Base-by-base conservation (phyloP, 805 yeast species). In the Debaryomyces maramus region DNA sequence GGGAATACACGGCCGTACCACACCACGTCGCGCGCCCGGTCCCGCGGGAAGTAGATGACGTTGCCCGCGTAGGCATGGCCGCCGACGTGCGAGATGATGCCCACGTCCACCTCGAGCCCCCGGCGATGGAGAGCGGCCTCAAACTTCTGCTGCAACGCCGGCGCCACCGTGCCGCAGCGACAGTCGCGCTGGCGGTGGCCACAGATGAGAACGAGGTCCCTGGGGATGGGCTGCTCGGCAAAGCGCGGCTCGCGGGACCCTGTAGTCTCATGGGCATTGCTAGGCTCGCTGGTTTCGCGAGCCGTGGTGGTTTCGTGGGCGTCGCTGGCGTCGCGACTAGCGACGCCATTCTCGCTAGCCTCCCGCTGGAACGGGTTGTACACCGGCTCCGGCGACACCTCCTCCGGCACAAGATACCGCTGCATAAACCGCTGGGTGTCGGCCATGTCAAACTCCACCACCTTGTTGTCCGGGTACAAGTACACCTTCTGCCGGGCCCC, bases 11-110 rank as follows among this genome's bases (percentile, higher is more conserved):
- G 67, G 0, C 95, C 93, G 55, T 86, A 87, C 95, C 95, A 87
- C 2, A 82, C 59, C 11, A 69, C 58, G 33, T 68, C 67, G 1
- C 78, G 75, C 22, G 62, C 55, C 8, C 56, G 58, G 34, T 68
- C 67, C 19, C 40, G 44, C 4, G 61, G 60, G 46, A 81, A 80
- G 36, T 76, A 73, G 2, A 86, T 63, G 10, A 88, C 78, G 52
- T 88, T 88, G 0, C 95, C 96, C 1, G 96, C 96, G 60, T 78
- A 88, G 2, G 74, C 86, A 56, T 88, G 96, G 0, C 96, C 96
- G 1, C 96, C 95, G 29, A 88, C 69, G 57, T 88, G 96, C 9
- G 90, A 81, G 0, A 84, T 67, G 5, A 76, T 52, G 0, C 88
- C 89, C 23, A 82, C 66, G 24, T 58, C 56, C 3, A 41, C 46